phyloP scores from a whole-genome alignment of 2,329 filamentous ascomycete species.

The Botrytis squamosa region DNA sequence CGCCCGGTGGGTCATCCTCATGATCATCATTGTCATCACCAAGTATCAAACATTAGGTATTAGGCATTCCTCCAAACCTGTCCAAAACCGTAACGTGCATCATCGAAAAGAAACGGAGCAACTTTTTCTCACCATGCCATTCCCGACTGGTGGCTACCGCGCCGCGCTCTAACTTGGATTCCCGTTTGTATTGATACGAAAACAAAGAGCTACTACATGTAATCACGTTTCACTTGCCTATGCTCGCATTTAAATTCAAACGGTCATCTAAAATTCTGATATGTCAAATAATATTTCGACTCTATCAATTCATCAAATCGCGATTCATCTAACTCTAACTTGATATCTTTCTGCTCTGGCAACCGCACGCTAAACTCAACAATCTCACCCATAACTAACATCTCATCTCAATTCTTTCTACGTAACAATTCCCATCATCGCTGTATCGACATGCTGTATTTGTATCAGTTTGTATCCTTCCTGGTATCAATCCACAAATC shows the following conservation, averaged over 20 bases:
- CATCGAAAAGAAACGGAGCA: not conserved
- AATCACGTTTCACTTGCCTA: not conserved
- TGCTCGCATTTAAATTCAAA: not conserved
- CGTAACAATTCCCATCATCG: not conserved
- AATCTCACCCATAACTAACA: not conserved
- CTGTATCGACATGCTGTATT: not conserved
- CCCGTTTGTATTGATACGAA: not conserved
- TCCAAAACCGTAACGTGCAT: not conserved
- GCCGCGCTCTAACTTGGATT: too few species aligned
- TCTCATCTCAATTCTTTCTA: not conserved
- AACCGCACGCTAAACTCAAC: not conserved
- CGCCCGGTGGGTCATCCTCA: not conserved
- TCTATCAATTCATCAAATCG: constrained; percentile 8
- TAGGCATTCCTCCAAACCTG: not conserved
- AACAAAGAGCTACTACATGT: not conserved
- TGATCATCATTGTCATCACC: not conserved
- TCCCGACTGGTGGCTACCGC: not conserved
- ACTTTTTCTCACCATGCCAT: not conserved
- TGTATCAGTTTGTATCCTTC: constrained; percentile 2
- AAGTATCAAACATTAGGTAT: not conserved
- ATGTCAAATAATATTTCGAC: not conserved
- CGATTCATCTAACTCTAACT: not conserved
- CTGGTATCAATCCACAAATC: constrained; percentile 12
- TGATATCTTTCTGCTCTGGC: not conserved
- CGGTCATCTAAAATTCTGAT: not conserved